phyloP scores from a whole-genome alignment of 805 yeast species.

The Candida wancherniae region DNA sequence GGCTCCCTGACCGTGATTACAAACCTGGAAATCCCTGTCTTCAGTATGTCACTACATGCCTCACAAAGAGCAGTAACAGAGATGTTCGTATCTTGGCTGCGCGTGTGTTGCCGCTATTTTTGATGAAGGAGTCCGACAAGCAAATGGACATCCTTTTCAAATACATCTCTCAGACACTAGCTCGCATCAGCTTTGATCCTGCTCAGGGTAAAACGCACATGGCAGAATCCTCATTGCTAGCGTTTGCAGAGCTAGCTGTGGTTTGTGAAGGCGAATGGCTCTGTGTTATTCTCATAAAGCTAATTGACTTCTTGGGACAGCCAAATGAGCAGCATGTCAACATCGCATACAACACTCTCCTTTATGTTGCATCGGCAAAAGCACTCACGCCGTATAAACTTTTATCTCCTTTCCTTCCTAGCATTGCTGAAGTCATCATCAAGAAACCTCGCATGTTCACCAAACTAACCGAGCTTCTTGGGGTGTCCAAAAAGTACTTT shows the following conservation, averaged over 20 bases:
- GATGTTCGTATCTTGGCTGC: constrained; percentile 52
- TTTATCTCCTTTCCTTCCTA: constrained; percentile 73
- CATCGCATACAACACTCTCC: constrained; percentile 61
- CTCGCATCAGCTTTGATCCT: constrained; percentile 34
- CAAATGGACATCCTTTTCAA: constrained; percentile 42
- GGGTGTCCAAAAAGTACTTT: constrained; percentile 57
- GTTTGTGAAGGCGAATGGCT: constrained; percentile 63
- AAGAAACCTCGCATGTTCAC: constrained; percentile 53
- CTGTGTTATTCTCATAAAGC: constrained; percentile 57
- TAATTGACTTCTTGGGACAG: constrained; percentile 65
- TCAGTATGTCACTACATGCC: constrained; percentile 36
- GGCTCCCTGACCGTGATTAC: constrained; percentile 38
- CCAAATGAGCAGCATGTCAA: constrained; percentile 61
- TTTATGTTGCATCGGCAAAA: constrained; percentile 52
- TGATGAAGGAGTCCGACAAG: constrained; percentile 33
- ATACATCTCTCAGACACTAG: constrained; percentile 38
- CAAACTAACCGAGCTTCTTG: constrained; percentile 60
- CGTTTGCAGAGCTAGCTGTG: constrained; percentile 63
- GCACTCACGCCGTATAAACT: constrained; percentile 71
- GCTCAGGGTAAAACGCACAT: constrained; percentile 31
- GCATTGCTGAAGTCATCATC: constrained; percentile 60
- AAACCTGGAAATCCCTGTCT: constrained; percentile 25
- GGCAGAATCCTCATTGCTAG: constrained; percentile 54
- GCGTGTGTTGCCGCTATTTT: constrained; percentile 49
- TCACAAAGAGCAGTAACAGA: constrained; percentile 41